phyloP scores from a whole-genome alignment of 768 basidiomycete genomes.

The Ephemerocybe angulata region DNA sequence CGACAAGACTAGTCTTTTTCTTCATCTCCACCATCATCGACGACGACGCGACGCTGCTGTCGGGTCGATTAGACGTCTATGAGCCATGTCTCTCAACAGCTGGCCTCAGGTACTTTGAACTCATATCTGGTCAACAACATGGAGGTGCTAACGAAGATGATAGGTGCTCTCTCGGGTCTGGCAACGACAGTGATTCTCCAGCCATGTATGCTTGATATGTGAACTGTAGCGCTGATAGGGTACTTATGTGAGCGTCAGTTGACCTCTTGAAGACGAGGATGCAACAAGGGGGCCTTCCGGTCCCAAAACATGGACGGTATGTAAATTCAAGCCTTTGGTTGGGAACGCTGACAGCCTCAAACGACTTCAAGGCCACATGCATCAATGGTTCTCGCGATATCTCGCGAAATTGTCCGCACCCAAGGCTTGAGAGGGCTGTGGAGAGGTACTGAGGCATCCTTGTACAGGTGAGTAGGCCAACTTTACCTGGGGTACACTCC shows the following conservation, averaged over 20 bases:
- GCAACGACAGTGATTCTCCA: slow-evolving; percentile 72
- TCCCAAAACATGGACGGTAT: slow-evolving; percentile 42
- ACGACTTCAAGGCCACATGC: slow-evolving; percentile 22
- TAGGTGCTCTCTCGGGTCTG: slow-evolving; percentile 78
- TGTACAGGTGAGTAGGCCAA: slow-evolving; percentile 51
- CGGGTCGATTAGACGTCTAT: slow-evolving; percentile 26
- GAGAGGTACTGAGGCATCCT: slow-evolving; percentile 82
- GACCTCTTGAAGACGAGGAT: slow-evolving; percentile 91
- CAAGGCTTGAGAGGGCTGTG: slow-evolving; percentile 76
- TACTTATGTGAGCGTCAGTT: slow-evolving; percentile 40
- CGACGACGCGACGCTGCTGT: neutral
- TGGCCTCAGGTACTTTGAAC: slow-evolving; percentile 60
- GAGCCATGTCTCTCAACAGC: slow-evolving; percentile 67
- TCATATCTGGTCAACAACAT: neutral
- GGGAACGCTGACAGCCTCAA: neutral
- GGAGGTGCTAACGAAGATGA: slow-evolving; percentile 3
- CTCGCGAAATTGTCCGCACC: slow-evolving; percentile 53
- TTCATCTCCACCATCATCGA: neutral
- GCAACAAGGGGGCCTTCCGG: slow-evolving; percentile 58
- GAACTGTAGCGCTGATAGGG: neutral
- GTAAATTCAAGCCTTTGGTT: slow-evolving; percentile 12
- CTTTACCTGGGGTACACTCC: neutral
- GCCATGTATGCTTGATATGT: slow-evolving; percentile 50
- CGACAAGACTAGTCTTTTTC: too few relatives aligned
- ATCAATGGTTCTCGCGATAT: slow-evolving; percentile 44